Evolutionary conservation across 495 filamentous ascomycete genomes (phyloP).

Genomic region (Tuber borchii): DNA sequence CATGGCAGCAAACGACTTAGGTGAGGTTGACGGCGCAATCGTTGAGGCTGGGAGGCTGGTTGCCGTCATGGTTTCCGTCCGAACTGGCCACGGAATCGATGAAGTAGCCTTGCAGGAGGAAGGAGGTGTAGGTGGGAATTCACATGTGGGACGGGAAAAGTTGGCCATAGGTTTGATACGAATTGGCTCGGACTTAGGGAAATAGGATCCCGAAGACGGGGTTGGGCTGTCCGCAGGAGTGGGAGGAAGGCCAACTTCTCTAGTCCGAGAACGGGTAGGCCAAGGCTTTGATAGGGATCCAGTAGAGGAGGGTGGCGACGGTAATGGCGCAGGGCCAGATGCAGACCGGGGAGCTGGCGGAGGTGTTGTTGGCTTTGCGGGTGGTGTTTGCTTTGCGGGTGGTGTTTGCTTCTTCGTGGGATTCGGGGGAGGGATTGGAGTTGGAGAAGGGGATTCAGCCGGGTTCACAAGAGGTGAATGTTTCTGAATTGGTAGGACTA

Average conservation of each 20-base stretch:
- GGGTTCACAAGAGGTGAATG: not conserved
- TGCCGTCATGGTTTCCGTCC: not conserved
- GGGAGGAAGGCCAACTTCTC: constrained; percentile 4
- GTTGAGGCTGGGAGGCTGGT: not conserved
- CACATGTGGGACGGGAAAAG: not conserved
- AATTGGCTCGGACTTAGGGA: not conserved
- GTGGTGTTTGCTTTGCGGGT: not conserved
- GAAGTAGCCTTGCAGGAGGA: not conserved
- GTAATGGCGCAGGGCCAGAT: constrained; percentile 16
- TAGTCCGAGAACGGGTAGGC: not conserved
- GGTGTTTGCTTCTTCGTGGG: not conserved
- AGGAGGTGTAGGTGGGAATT: not conserved
- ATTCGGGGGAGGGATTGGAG: not conserved
- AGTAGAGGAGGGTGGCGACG: constrained; percentile 10
- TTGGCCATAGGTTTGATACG: constrained; percentile 2
- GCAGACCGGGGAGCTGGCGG: constrained; percentile 2
- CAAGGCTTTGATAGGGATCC: constrained; percentile 18
- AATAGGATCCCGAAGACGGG: not conserved
- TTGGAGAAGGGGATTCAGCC: not conserved
- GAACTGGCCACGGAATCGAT: not conserved
- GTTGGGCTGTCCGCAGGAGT: constrained; percentile 19
- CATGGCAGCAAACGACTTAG: not conserved
- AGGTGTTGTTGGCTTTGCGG: not conserved
- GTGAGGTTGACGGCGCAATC: not conserved
- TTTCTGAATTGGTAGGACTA: not conserved